Percentiles rank a stretch among this genome's conserved stretches.
Conservation (phyloP, 1,139 yeast genomes). For the Scheffersomyces titani region DNA sequence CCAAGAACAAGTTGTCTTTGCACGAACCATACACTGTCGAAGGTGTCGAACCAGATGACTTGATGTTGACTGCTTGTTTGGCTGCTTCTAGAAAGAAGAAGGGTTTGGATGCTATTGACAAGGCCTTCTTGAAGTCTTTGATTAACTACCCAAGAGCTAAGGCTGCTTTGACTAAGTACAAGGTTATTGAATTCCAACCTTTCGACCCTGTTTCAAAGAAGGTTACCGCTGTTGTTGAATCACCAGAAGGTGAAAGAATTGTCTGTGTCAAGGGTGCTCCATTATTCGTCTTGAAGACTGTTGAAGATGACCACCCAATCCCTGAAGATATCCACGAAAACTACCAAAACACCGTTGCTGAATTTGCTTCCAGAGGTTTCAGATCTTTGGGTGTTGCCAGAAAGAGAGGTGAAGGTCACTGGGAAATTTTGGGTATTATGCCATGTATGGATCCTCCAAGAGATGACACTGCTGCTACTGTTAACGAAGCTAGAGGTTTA, state of each 20-base stretch:
- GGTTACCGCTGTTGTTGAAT: slow-evolving; percentile 91
- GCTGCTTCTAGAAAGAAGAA: slow-evolving; percentile 99
- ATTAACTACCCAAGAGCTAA: slow-evolving; percentile 88
- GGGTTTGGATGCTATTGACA: slow-evolving; percentile 98
- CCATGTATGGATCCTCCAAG: slow-evolving; percentile 99
- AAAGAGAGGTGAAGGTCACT: slow-evolving; percentile 98
- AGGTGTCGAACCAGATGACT: slow-evolving; percentile 97
- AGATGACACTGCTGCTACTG: slow-evolving; percentile 97
- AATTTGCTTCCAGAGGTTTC: slow-evolving; percentile 98
- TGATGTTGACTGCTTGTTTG: slow-evolving; percentile 96
- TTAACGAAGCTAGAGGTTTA: slow-evolving; percentile 86
- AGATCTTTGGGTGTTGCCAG: slow-evolving; percentile 98
- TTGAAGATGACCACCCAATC: slow-evolving; percentile 94
- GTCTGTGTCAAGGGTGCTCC: slow-evolving; percentile 99
- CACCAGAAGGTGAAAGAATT: slow-evolving; percentile 95
- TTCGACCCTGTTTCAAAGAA: slow-evolving; percentile 97
- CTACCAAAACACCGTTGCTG: slow-evolving; percentile 96
- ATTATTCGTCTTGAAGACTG: slow-evolving; percentile 90
- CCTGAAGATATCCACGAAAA: slow-evolving; percentile 94
- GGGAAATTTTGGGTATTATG: slow-evolving; percentile 98
- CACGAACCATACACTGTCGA: slow-evolving; percentile 99
- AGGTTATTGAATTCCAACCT: slow-evolving; percentile 94
- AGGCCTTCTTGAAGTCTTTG: slow-evolving; percentile 93
- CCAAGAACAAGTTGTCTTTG: slow-evolving; percentile 94
- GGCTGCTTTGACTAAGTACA: slow-evolving; percentile 93